These are phyloP conservation scores for Eurotiales sp. DNA, from an alignment of 2,329 filamentous ascomycete genomes.

Conservation along the genomic window DNA sequence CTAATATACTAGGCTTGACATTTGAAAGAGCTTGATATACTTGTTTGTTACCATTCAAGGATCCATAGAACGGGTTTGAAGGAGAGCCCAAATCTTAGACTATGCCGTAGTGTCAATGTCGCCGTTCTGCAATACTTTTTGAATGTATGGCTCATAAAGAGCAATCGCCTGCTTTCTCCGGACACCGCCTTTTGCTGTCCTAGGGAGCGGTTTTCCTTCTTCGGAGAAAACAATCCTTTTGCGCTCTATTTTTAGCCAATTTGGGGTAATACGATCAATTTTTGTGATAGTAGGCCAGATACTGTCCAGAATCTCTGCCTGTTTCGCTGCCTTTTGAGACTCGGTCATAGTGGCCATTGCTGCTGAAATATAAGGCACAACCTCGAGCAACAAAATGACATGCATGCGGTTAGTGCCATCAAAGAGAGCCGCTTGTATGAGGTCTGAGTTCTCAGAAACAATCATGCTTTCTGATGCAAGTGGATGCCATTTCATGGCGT, in stretches of 20 bases:
- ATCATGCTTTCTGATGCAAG: constrained; percentile 3
- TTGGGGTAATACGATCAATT: not conserved
- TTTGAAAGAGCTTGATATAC: too few species aligned
- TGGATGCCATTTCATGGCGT: constrained; percentile 11
- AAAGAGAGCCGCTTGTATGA: constrained; percentile 5
- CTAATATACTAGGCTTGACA: too few species aligned
- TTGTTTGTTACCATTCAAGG: too few species aligned
- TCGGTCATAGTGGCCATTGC: not conserved
- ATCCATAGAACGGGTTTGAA: too few species aligned
- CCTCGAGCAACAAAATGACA: constrained; percentile 6
- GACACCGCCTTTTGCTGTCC: constrained; percentile 4
- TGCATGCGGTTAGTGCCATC: not conserved
- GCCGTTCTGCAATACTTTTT: not conserved
- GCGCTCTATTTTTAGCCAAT: constrained; percentile 2
- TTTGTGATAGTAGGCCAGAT: constrained; percentile 4
- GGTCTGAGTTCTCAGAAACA: not conserved
- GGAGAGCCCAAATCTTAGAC: not conserved
- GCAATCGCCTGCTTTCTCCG: constrained; percentile 3
- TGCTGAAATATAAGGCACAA: not conserved
- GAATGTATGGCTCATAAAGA: not conserved
- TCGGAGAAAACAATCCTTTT: constrained; percentile 1
- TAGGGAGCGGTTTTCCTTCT: constrained; percentile 3
- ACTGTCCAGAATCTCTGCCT: not conserved
- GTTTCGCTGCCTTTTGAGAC: not conserved
- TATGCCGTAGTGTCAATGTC: not conserved